A percentile compares a stretch with the other conserved stretches of the same genome.
phyloP scores from a whole-genome alignment of 2,329 filamentous ascomycete genomes.

The Xylariaceae sp. region DNA sequence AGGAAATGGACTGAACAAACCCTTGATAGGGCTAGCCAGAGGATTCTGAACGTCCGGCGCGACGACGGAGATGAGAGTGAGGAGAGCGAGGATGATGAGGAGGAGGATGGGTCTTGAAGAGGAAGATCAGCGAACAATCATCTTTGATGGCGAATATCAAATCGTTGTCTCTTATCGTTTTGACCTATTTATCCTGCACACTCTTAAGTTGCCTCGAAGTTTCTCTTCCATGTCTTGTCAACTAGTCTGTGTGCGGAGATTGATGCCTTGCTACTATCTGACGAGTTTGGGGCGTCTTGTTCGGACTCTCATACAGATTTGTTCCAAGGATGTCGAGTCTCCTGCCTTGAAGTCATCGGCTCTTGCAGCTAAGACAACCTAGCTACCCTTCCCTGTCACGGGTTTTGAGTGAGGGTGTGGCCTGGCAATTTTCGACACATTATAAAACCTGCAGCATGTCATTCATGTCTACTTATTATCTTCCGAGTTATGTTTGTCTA shows the following conservation, averaged over 20 bases:
- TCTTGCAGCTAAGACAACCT: conserved; percentile 30
- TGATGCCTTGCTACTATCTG: conserved; percentile 48
- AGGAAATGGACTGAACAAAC: conserved; percentile 70
- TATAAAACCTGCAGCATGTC: background rate
- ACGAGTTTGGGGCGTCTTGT: conserved; percentile 58
- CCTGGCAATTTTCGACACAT: conserved; percentile 33
- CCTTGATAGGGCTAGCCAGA: conserved; percentile 77
- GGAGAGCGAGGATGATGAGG: conserved; percentile 30
- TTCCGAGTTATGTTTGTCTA: too few species aligned
- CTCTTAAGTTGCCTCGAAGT: conserved; percentile 94
- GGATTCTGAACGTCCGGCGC: conserved; percentile 79
- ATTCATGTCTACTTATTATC: too few species aligned
- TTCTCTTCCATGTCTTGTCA: conserved; percentile 79
- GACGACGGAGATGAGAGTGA: conserved; percentile 53
- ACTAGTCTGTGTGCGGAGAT: conserved; percentile 98
- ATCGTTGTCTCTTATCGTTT: conserved; percentile 1
- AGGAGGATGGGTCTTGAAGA: conserved; percentile 20
- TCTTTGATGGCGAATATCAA: conserved; percentile 16
- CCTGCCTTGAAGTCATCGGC: conserved; percentile 28
- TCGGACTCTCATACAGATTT: conserved; percentile 38
- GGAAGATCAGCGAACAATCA: conserved; percentile 15
- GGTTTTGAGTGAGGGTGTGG: conserved; percentile 25
- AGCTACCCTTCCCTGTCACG: conserved; percentile 25
- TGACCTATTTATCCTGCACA: conserved; percentile 62
- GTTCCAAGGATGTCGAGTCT: conserved; percentile 41